Evolutionary conservation across 306 rosid genomes (phyloP), one percentile per base, ranked within the genome.

Genomic region (Prunus persica): DNA sequence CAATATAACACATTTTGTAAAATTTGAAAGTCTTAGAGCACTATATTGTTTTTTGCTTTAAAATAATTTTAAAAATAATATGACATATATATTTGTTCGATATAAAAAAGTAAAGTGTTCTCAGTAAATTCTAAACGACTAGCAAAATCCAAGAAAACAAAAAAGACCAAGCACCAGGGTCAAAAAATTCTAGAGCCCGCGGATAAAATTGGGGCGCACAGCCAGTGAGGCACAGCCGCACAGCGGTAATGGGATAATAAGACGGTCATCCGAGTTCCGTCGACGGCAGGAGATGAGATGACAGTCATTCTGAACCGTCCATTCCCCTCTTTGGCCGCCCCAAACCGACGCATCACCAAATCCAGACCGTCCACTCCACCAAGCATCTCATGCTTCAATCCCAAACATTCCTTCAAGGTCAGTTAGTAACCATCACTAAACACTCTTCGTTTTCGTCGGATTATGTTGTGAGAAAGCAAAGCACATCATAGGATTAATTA

Each of bases 361-460:
- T 73, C 72, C 80, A 72, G 10, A 60, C 60, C 70, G 50, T 63
- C 75, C 60, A 6, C 65, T 58, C 56, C 69, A 77, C 62, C 34
- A 41, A 65, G 65, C 60, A 65, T 87, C 66, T 81, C 81, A 20
- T 84, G 92, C 83, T 86, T 81, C 54, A 71, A 30, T 19, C 22
- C 79, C 68, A 80, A 72, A 41, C 83, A 47, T 16, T 73, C 87
- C 11, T 69, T 25, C 34, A 86, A 84, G 90, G 96, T 92, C 70
- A 67, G 86, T 43, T 51, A 60, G 65, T 55, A 20, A 50, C 7
- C 60, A 6, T 5, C 60, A 8, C 34, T 6, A 60, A 25, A 25
- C 45, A 28, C 51, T 50, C 19, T 68, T 2, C 22, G 25, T 15
- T 55, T 20, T 28, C 18, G 56, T 19, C 2, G 55, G 54, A 9